Percentiles rank a stretch among this genome's conserved stretches.
phyloP scores from a whole-genome alignment of 345 rosid species.

The Stellera chamaejasme region DNA sequence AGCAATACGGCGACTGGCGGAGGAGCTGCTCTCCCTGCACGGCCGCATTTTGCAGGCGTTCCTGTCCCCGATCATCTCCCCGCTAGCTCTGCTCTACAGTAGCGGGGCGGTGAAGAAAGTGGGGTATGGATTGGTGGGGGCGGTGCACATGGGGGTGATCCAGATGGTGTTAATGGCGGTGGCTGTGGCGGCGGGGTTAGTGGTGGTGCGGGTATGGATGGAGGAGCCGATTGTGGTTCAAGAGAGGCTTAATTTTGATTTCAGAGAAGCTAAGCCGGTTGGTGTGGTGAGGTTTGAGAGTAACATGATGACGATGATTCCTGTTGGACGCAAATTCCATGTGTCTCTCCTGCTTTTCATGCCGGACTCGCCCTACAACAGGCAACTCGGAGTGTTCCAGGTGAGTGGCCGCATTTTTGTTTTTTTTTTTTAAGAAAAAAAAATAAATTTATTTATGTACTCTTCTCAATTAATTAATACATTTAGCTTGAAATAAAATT shows the following conservation, averaged over 20 bases:
- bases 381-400: slow-evolving; percentile 65
- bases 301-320: slow-evolving; percentile 24
- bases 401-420: slow-evolving; percentile 14
- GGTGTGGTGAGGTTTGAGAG: slow-evolving; percentile 33
- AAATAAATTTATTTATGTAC: neutral
- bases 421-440: no score
- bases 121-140: slow-evolving; percentile 47
- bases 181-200: slow-evolving; percentile 42
- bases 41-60: no score
- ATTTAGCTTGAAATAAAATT: no score
- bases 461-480: no score
- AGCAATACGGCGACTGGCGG: no score
- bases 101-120: slow-evolving; percentile 27
- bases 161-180: slow-evolving; percentile 31
- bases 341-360: slow-evolving; percentile 48
- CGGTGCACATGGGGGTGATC: slow-evolving; percentile 41
- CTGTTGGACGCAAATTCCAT: slow-evolving; percentile 50
- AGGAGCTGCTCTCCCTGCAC: no score
- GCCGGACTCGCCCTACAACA: slow-evolving; percentile 78
- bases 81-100: slow-evolving; percentile 20
- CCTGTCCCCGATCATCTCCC: no score
- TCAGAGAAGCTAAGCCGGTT: slow-evolving; percentile 44
- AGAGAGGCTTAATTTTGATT: slow-evolving; percentile 61
- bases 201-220: slow-evolving; percentile 41
- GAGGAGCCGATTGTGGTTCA: slow-evolving; percentile 62